Percentiles rank a stretch among this genome's conserved stretches.
phyloP scores from a whole-genome alignment of 1,284 basidiomycete genomes.

The Leucoagaricus sp. region DNA sequence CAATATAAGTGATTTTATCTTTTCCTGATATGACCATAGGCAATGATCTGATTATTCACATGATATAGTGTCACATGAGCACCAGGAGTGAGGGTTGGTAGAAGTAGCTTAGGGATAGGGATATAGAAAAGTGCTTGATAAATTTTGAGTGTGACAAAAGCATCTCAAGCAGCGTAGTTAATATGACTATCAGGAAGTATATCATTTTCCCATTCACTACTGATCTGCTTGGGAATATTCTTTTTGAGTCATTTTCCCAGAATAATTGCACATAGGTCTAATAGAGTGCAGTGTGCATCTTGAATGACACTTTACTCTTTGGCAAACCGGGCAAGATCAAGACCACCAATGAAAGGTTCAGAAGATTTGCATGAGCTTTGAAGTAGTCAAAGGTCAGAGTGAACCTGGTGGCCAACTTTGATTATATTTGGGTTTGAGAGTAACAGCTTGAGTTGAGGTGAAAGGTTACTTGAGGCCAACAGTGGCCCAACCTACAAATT shows the following conservation, averaged over 20 bases:
- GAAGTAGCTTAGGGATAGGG: neutral
- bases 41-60: too few species aligned
- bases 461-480: neutral
- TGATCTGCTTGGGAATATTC: neutral
- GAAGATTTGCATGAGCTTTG: neutral
- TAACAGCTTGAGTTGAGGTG: neutral
- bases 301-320: neutral
- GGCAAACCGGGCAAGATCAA: neutral
- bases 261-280: neutral
- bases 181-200: constrained; percentile 12
- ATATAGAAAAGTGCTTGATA: constrained; percentile 7
- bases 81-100: too few species aligned
- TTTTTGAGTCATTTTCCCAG: neutral
- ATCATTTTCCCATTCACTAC: neutral
- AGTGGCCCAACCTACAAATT: neutral
- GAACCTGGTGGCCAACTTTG: neutral
- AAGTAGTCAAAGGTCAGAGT: neutral
- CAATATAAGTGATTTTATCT: too few species aligned
- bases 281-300: neutral
- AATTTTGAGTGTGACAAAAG: constrained; percentile 19
- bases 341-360: neutral
- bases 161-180: constrained; percentile 26
- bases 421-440: neutral
- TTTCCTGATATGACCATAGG: too few species aligned
- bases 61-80: too few species aligned